Conservation (phyloP, 208 protist species). For the Herpetomonas tarakana region DNA sequence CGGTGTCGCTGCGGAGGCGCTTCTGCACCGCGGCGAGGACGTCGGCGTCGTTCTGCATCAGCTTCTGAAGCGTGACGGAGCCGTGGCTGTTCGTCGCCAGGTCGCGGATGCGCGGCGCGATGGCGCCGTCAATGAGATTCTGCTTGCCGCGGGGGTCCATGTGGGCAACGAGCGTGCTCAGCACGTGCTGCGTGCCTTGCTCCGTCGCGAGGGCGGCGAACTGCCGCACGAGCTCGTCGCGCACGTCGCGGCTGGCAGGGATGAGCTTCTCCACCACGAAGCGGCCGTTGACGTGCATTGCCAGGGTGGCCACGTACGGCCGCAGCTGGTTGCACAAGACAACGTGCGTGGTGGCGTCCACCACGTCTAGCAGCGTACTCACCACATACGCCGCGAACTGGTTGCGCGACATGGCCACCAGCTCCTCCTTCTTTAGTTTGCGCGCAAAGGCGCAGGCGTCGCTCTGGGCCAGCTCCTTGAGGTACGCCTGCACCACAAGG, state of each 20-base stretch:
- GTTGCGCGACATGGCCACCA: conserved; percentile 64
- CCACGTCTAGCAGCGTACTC: conserved; percentile 61
- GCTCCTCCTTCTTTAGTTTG: conserved; percentile 50
- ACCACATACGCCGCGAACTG: conserved; percentile 78
- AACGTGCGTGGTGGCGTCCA: conserved; percentile 64
- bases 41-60: conserved; percentile 62
- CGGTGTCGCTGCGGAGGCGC: conserved; percentile 30
- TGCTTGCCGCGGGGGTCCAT: conserved; percentile 65
- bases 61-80: conserved; percentile 80
- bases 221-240: conserved; percentile 66
- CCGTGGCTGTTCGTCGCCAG: conserved; percentile 62
- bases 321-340: conserved; percentile 65
- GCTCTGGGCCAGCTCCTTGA: conserved; percentile 45
- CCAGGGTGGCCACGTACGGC: conserved; percentile 45
- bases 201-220: conserved; percentile 60
- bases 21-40: conserved; percentile 45
- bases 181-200: conserved; percentile 81
- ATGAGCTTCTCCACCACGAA: conserved; percentile 85
- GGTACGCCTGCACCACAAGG: conserved; percentile 74
- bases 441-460: conserved; percentile 45
- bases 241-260: conserved; percentile 69
- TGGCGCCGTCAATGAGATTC: conserved; percentile 40
- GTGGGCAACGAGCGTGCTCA: conserved; percentile 61
- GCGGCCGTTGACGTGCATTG: conserved; percentile 81
- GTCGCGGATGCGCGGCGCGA: conserved; percentile 40